A percentile compares a stretch with the other conserved stretches of the same genome.
These are phyloP conservation scores for Eimeria falciformis DNA, from an alignment of 169 alveolate genomes.

Conservation along the genomic window DNA sequence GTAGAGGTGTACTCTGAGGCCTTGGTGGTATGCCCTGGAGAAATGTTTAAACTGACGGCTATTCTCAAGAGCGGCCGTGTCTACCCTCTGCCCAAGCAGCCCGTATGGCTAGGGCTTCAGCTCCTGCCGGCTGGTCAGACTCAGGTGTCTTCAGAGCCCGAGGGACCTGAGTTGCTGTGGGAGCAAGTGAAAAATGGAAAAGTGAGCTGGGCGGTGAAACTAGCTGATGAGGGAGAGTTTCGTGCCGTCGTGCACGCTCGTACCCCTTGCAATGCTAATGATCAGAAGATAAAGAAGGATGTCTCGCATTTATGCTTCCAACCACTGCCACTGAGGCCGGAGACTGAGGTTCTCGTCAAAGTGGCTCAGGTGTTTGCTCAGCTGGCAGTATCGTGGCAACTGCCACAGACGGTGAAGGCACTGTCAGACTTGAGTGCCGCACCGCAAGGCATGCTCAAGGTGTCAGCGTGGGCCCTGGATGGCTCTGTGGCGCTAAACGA, in stretches of 20 bases:
- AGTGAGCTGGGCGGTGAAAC: constrained; percentile 29
- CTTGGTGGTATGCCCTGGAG: constrained; percentile 30
- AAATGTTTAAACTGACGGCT: constrained; percentile 2
- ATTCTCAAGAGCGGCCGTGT: neutral
- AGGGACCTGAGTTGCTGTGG: constrained; percentile 24
- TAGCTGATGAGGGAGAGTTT: neutral
- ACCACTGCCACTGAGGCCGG: neutral
- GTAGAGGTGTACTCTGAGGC: constrained; percentile 38
- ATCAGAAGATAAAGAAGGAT: neutral
- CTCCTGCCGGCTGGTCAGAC: neutral
- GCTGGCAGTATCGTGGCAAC: constrained; percentile 28
- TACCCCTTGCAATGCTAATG: constrained; percentile 1
- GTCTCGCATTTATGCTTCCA: neutral
- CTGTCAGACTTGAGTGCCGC: neutral
- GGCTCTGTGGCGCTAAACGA: neutral
- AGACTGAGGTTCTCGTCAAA: constrained; percentile 4
- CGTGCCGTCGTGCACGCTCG: constrained; percentile 29
- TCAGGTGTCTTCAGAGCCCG: neutral
- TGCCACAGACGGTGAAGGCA: constrained; percentile 6
- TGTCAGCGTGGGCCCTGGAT: constrained; percentile 54
- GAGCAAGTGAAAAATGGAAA: neutral
- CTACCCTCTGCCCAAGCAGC: neutral
- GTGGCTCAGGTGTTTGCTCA: constrained; percentile 38
- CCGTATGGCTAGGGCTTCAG: constrained; percentile 38
- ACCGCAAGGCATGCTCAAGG: constrained; percentile 35